Conservation (phyloP, 805 yeast genomes). For the Candida pseudofarinosa region DNA sequence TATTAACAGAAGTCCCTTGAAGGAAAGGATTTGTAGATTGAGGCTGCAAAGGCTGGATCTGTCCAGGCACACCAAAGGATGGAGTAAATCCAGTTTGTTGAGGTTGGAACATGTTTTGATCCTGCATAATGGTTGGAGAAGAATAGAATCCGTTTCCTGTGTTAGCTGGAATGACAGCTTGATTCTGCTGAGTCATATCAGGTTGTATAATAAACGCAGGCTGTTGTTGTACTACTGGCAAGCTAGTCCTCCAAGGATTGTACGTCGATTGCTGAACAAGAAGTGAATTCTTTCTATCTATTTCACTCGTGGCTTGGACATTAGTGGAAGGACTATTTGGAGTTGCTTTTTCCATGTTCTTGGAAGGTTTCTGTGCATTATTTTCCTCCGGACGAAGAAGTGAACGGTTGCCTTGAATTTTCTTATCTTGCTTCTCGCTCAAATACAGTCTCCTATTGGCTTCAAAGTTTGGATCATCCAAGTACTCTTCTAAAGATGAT, state of each 20-base stretch:
- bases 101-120: neutral
- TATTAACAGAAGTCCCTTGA: constrained; percentile 4
- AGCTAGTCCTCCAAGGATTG: constrained; percentile 36
- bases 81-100: constrained; percentile 17
- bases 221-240: constrained; percentile 2
- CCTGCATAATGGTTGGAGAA: neutral
- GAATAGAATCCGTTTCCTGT: neutral
- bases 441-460: constrained; percentile 72
- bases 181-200: neutral
- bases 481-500: constrained; percentile 79
- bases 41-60: constrained; percentile 26
- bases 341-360: neutral
- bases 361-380: constrained; percentile 3
- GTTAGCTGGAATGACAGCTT: neutral
- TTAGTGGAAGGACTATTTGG: constrained; percentile 1
- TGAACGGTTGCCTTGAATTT: neutral
- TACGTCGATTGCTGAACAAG: constrained; percentile 35
- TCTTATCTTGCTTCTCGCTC: constrained; percentile 54
- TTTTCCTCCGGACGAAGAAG: neutral
- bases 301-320: neutral
- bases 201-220: constrained; percentile 4
- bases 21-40: constrained; percentile 22
- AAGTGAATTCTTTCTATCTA: constrained; percentile 21
- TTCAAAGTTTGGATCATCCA: constrained; percentile 83
- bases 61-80: constrained; percentile 53